Base-by-base conservation (phyloP, 2,329 filamentous ascomycete species). In the Alternaria triticina region DNA sequence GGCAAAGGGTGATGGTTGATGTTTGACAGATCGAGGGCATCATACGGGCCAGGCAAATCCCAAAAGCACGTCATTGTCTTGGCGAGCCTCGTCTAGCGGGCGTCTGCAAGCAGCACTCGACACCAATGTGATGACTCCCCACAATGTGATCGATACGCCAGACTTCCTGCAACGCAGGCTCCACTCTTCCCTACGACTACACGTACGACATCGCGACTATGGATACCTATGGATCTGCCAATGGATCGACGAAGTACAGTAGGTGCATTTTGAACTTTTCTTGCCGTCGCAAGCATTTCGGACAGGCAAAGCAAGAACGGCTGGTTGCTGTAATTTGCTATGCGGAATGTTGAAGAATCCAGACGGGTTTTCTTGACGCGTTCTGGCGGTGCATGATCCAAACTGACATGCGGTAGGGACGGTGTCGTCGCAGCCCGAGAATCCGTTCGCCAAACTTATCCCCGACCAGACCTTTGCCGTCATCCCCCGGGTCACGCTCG, bases 401-500 rank as follows among this genome's bases (percentile, higher is more conserved):
- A 43, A 58, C 71, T 77, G 33, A 78, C 63, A 43, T 40, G 47
- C 20, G 3, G 22, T 52, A 82, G 81, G 72, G 58, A 75, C 74
- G 69, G 72, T 79, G n/a, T 72, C 73, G 11, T 68, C 87, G 59
- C 93, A 97, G 81, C 89, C 92, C 74, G 95, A 97, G 83, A 99
- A 98, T 82, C 95, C 94, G 28, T 98, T 94, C 79, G 89, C 92
- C 64, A 82, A 86, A 68, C 86, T 98, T 75, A 97, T 99, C 56
- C 90, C 93, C 56, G 91, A 97, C 74, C 96, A 98, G 82, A 86
- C 91, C 57, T 91, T 97, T 75, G 93, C 91, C 61, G 88, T 96
- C 64, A 88, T 99, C 59, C 95, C 96, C 2, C 90, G 90, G 25
- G 97, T 97, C 80, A 94, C 91, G 9, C 91, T 99, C 69, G 96